These are phyloP conservation scores for Kluyveromyces aestuarii DNA, from an alignment of 805 yeast genomes.

Conservation along the genomic window DNA sequence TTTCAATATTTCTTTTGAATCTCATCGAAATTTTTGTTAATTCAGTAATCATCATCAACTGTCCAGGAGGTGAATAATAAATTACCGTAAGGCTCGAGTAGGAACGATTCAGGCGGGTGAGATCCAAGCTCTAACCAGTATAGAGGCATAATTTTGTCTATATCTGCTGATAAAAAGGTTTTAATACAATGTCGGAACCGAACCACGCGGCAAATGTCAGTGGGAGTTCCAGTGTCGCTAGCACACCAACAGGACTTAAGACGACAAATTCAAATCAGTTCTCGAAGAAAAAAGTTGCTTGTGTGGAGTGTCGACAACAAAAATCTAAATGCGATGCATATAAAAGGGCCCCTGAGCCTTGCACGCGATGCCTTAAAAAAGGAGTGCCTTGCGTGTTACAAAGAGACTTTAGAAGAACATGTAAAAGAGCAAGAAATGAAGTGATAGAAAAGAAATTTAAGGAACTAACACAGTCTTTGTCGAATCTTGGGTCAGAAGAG, in stretches of 20 bases:
- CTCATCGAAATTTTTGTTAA: no score
- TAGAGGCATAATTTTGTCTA: not conserved
- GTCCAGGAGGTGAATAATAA: no score
- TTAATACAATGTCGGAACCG: not conserved
- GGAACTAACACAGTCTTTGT: slow-evolving; percentile 51
- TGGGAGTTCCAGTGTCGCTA: not conserved
- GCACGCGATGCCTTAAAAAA: slow-evolving; percentile 72
- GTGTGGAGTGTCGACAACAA: slow-evolving; percentile 94
- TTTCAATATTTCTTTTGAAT: no score
- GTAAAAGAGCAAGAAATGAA: slow-evolving; percentile 77
- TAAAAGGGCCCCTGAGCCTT: slow-evolving; percentile 65
- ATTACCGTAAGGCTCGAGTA: no score
- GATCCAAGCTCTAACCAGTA: not conserved
- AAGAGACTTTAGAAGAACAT: slow-evolving; percentile 79
- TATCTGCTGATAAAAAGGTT: not conserved
- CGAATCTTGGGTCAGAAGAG: slow-evolving; percentile 24
- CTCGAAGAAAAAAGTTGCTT: slow-evolving; percentile 57
- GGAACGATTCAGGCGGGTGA: no score
- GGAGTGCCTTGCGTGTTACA: slow-evolving; percentile 63
- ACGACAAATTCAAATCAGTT: not conserved
- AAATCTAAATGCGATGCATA: slow-evolving; percentile 86
- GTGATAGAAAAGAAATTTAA: slow-evolving; percentile 72
- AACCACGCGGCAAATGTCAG: not conserved
- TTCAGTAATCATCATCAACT: no score
- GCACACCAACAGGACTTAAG: not conserved